phyloP scores from a whole-genome alignment of 208 protist species.

The Trypanosoma avium region DNA sequence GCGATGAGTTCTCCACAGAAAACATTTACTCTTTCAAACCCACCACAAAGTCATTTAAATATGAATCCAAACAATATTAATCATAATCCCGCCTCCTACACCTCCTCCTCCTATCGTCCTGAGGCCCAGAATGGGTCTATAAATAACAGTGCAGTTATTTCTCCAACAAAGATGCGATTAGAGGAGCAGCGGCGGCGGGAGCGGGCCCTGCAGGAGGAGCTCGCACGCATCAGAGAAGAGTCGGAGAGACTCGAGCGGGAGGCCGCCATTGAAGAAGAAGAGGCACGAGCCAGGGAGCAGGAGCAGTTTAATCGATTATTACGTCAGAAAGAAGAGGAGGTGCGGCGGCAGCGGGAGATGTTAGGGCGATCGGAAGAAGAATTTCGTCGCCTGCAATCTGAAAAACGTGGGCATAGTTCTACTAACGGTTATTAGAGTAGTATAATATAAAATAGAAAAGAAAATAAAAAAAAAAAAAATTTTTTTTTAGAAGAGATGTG shows the following conservation, averaged over 20 bases:
- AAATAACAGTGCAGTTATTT: conserved; percentile 4
- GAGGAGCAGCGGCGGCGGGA: conserved; percentile 48
- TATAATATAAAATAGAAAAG: not conserved
- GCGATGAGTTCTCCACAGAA: conserved; percentile 3
- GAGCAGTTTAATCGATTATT: conserved; percentile 30
- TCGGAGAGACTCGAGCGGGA: conserved; percentile 42
- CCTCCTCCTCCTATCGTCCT: conserved; percentile 1
- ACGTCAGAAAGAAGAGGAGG: conserved; percentile 48
- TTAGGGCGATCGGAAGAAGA: conserved; percentile 47
- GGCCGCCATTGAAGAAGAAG: conserved; percentile 41
- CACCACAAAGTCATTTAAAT: too few relatives aligned
- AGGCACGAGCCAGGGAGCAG: conserved; percentile 30
- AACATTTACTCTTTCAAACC: too few relatives aligned
- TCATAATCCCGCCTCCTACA: too few relatives aligned
- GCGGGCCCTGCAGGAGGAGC: conserved; percentile 29
- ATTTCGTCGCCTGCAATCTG: conserved; percentile 36
- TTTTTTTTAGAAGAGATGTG: not conserved
- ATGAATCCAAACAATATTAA: too few relatives aligned
- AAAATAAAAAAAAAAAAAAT: not conserved
- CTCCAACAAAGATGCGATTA: conserved; percentile 35
- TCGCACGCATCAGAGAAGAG: conserved; percentile 41
- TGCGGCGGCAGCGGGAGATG: conserved; percentile 46
- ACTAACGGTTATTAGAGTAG: not conserved
- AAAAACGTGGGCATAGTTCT: conserved; percentile 19
- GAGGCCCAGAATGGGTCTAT: not conserved